phyloP scores from a whole-genome alignment of 139 green algal species.

The Desmodesmus armatus region DNA sequence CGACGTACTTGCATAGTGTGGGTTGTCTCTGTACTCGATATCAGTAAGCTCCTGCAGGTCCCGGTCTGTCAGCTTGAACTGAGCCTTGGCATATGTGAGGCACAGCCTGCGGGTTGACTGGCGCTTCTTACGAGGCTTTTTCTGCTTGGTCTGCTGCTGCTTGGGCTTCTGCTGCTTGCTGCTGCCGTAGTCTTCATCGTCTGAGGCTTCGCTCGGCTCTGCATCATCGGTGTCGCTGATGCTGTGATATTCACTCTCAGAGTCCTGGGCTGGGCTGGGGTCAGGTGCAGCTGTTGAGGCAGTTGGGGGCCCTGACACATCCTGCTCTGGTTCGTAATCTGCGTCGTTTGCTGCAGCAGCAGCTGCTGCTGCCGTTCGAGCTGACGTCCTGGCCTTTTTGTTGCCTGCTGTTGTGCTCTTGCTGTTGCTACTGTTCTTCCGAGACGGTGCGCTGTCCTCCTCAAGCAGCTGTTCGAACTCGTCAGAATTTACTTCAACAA shows the following conservation, averaged over 20 bases:
- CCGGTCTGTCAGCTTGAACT: slow-evolving; percentile 17
- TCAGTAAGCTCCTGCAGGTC: slow-evolving; percentile 13
- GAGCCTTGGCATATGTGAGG: neutral
- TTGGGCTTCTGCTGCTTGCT: slow-evolving; percentile 10
- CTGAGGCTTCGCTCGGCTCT: neutral
- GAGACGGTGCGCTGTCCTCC: neutral
- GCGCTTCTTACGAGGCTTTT: slow-evolving; percentile 16
- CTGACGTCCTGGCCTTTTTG: neutral
- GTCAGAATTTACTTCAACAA: slow-evolving; percentile 6
- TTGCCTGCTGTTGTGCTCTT: neutral
- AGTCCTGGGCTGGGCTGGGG: neutral
- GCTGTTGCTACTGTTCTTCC: neutral
- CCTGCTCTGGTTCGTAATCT: neutral
- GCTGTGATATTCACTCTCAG: neutral
- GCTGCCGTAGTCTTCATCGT: neutral
- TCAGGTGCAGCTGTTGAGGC: neutral
- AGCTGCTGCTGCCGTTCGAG: neutral
- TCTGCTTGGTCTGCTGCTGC: neutral
- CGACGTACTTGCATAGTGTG: neutral
- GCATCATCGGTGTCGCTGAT: neutral
- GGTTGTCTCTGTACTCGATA: neutral
- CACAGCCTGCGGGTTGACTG: neutral
- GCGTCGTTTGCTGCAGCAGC: neutral
- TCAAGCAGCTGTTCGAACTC: slow-evolving; percentile 12
- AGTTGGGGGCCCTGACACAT: neutral